phyloP scores from a whole-genome alignment of 1,284 basidiomycete species.

The Melampsora americana region DNA sequence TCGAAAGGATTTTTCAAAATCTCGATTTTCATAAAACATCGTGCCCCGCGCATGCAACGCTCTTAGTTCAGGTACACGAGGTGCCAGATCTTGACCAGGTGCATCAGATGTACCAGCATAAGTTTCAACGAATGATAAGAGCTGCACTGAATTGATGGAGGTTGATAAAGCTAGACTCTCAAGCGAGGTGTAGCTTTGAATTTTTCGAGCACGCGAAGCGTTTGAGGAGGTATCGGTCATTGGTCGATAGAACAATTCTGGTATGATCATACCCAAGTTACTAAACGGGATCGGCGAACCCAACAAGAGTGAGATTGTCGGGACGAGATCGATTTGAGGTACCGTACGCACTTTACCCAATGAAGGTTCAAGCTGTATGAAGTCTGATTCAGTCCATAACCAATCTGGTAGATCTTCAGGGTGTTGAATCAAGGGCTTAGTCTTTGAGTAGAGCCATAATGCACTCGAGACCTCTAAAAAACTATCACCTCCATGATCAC shows the following conservation, averaged over 20 bases:
- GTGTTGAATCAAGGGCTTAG: slow-evolving; percentile 48
- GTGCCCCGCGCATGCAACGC: slow-evolving; percentile 47
- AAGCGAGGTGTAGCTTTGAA: slow-evolving; percentile 45
- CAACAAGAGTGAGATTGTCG: slow-evolving; percentile 82
- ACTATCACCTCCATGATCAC: slow-evolving; percentile 93
- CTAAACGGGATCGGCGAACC: slow-evolving; percentile 93
- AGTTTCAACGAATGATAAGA: slow-evolving; percentile 70
- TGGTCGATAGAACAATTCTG: slow-evolving; percentile 70
- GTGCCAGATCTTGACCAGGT: slow-evolving; percentile 66
- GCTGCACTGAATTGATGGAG: slow-evolving; percentile 70
- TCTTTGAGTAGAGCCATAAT: slow-evolving; percentile 83
- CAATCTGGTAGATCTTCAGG: slow-evolving; percentile 39
- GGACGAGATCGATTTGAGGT: slow-evolving; percentile 91
- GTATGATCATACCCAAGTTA: slow-evolving; percentile 85
- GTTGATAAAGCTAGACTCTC: slow-evolving; percentile 64
- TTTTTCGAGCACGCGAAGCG: slow-evolving; percentile 16
- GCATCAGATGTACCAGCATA: slow-evolving; percentile 64
- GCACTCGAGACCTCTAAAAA: slow-evolving; percentile 78
- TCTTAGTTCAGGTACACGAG: slow-evolving; percentile 51
- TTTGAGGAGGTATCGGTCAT: slow-evolving; percentile 1
- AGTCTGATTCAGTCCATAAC: slow-evolving; percentile 29
- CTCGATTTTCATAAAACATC: slow-evolving; percentile 47
- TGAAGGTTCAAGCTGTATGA: slow-evolving; percentile 11
- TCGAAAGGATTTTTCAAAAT: slow-evolving; percentile 8
- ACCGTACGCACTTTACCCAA: slow-evolving; percentile 60